Base-by-base conservation (phyloP, 441 rosid genomes). In the Biscutella laevigata region DNA sequence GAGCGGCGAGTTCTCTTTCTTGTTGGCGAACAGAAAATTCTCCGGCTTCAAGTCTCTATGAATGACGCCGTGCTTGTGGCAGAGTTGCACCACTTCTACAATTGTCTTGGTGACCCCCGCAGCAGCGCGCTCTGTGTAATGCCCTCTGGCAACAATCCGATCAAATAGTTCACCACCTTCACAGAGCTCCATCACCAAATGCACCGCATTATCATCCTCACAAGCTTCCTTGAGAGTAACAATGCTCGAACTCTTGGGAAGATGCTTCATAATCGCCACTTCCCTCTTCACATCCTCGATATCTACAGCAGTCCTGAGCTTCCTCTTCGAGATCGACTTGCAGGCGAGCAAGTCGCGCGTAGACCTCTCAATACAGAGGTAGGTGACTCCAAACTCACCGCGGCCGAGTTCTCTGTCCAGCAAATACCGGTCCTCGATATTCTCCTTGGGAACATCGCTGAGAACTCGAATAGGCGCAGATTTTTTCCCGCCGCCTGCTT, bases 1-100 rank as follows among this genome's bases (percentile, higher is more conserved):
- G 29, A 92, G 64, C 1, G 97, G 95, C 12, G 97, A 92, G 78
- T 88, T 88, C 77, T 92, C 97, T 68, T 88, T 88, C 88, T 92
- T 88, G 49, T 82, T 92, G 8, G 99, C 99, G 21, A 88, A 92
- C 71, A 88, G 66, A 64, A 92, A 92, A 57, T 88, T 92, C 77
- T 92, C 99, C 0, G 99, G 99, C 78, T 92, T 92, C 92, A 92
- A 74, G 64, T 92, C 99, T 65, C 99, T 72, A 55, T 92, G 99
- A 56, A 88, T 88, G 29, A 92, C 99, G 5, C 99, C 97, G 56
- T 92, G 95, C 73, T 86, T 78, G 22, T 92, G 99, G 20, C 97
- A 92, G 3, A 92, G 76, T 69, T 86, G 95, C 59, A 92, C 99
- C 59, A 92, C 99, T 62, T 92, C 99, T 13, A 92, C 71, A 53